phyloP scores from a whole-genome alignment of 1,139 yeast genomes.

The Candida tetrigidarum region DNA sequence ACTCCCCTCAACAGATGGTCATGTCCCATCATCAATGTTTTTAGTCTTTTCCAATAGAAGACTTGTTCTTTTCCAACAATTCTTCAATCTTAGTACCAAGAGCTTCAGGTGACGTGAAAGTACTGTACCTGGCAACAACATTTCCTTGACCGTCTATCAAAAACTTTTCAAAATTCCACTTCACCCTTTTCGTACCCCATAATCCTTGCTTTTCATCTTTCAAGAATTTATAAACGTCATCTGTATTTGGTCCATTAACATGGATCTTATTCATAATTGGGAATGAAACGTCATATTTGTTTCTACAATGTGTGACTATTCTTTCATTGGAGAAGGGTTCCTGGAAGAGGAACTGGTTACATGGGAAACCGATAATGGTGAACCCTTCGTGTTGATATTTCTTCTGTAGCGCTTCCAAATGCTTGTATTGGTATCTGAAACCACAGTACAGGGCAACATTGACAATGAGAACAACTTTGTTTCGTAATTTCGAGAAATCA shows the following conservation, averaged over 20 bases:
- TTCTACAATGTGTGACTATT: slow-evolving; percentile 41
- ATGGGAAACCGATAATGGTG: slow-evolving; percentile 88
- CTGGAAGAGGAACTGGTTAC: slow-evolving; percentile 66
- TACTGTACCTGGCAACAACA: slow-evolving; percentile 47
- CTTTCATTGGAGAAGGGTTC: slow-evolving; percentile 49
- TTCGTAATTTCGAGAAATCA: slow-evolving; percentile 72
- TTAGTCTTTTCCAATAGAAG: background rate
- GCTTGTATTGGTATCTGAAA: slow-evolving; percentile 80
- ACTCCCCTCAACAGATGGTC: too few relatives aligned
- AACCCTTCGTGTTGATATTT: slow-evolving; percentile 68
- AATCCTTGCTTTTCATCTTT: slow-evolving; percentile 55
- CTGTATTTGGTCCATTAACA: slow-evolving; percentile 83
- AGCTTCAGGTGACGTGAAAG: slow-evolving; percentile 45
- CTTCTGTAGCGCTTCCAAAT: slow-evolving; percentile 79
- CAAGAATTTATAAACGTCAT: slow-evolving; percentile 79
- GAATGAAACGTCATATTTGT: slow-evolving; percentile 68
- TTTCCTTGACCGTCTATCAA: slow-evolving; percentile 48
- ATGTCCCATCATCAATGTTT: too few relatives aligned
- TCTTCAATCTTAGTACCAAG: slow-evolving; percentile 43
- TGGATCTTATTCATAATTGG: slow-evolving; percentile 87
- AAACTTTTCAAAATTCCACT: slow-evolving; percentile 57
- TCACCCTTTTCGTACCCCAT: slow-evolving; percentile 48
- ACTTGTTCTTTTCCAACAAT: slow-evolving; percentile 25
- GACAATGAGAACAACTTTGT: slow-evolving; percentile 89
- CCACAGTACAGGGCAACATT: slow-evolving; percentile 95